Percentiles rank a stretch among this genome's conserved stretches.
These are phyloP conservation scores for Orychophragmus violaceus DNA, from an alignment of 345 rosid species.

Conservation along the genomic window DNA sequence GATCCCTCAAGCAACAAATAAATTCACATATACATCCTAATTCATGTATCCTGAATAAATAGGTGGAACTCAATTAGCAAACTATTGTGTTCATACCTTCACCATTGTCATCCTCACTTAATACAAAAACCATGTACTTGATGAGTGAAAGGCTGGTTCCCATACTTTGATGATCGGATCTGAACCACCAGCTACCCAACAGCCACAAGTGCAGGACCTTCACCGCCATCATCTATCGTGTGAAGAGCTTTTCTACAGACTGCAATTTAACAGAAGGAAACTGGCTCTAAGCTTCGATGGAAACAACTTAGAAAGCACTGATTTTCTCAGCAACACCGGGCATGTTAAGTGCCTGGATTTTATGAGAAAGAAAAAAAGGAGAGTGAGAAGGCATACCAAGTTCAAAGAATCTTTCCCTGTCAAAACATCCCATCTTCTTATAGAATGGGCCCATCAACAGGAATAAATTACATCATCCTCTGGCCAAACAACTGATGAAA, in stretches of 20 bases:
- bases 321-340: background rate
- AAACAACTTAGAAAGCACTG: background rate
- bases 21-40: no score
- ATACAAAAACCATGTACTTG: no score
- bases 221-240: constrained; percentile 83
- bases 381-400: constrained; percentile 42
- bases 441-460: constrained; percentile 92
- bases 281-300: background rate
- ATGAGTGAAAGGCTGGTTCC: no score
- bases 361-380: background rate
- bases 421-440: no score
- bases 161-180: constrained; percentile 84
- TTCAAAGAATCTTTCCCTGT: constrained; percentile 68
- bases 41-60: no score
- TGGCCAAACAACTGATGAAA: constrained; percentile 86
- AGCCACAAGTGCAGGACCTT: constrained; percentile 80
- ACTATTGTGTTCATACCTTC: no score
- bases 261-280: constrained; percentile 23
- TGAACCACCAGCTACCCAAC: constrained; percentile 86
- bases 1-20: no score
- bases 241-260: constrained; percentile 81
- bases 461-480: constrained; percentile 61
- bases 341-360: background rate
- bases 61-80: no score
- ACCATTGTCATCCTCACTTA: no score